These are phyloP conservation scores for Achaetomium macrosporum DNA, from an alignment of 2,329 filamentous ascomycete genomes.

Conservation along the genomic window DNA sequence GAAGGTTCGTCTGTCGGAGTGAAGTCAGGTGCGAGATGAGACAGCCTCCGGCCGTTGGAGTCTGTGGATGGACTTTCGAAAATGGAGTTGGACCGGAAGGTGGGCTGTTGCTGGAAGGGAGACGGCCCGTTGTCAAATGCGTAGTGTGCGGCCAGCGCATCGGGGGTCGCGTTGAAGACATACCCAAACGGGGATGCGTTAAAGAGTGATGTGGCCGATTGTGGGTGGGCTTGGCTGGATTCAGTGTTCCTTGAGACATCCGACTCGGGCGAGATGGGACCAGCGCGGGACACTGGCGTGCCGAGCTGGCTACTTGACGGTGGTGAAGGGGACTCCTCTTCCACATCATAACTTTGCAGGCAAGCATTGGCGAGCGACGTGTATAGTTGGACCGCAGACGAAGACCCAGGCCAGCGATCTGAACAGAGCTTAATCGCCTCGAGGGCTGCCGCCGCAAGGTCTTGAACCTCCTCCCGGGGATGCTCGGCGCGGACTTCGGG, in stretches of 20 bases:
- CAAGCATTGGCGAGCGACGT: constrained; percentile 79
- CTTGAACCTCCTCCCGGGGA: constrained; percentile 66
- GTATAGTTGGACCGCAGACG: constrained; percentile 79
- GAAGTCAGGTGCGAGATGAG: constrained; percentile 57
- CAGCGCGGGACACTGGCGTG: constrained; percentile 44
- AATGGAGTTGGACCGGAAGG: constrained; percentile 61
- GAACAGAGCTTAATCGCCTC: constrained; percentile 75
- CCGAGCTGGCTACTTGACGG: constrained; percentile 32
- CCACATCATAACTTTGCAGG: constrained; percentile 75
- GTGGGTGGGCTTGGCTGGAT: constrained; percentile 14
- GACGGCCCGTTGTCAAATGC: constrained; percentile 24
- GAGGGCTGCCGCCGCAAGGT: constrained; percentile 66
- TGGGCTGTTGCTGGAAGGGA: constrained; percentile 41
- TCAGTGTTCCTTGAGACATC: constrained; percentile 22
- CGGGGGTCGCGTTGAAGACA: constrained; percentile 51
- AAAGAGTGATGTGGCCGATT: constrained; percentile 18
- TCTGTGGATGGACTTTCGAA: constrained; percentile 55
- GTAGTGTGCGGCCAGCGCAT: constrained; percentile 35
- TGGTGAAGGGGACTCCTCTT: constrained; percentile 37
- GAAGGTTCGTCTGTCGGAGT: constrained; percentile 33
- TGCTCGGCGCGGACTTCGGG: constrained; percentile 71
- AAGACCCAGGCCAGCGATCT: constrained; percentile 86
- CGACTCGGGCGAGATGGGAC: constrained; percentile 45
- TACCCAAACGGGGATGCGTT: constrained; percentile 41
- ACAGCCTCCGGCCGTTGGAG: constrained; percentile 51